These are phyloP conservation scores for Reutealis trisperma DNA, from an alignment of 345 rosid genomes.

Conservation along the genomic window DNA sequence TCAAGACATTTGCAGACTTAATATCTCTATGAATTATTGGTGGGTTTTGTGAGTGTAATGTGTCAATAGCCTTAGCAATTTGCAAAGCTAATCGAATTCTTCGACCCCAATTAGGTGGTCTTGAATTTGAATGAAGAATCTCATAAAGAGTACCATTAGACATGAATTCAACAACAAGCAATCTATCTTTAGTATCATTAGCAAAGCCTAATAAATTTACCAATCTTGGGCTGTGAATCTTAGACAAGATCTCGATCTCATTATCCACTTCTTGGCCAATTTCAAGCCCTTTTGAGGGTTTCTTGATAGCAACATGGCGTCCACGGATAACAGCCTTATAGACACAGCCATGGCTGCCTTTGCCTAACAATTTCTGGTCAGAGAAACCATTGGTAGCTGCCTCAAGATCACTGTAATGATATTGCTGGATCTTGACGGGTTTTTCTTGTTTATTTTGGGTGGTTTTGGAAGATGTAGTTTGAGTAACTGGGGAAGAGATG, in stretches of 20 bases:
- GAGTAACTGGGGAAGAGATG: slow-evolving; percentile 25
- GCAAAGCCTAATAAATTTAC: slow-evolving; percentile 89
- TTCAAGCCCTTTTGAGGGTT: slow-evolving; percentile 67
- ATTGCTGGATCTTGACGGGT: slow-evolving; percentile 76
- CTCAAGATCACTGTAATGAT: slow-evolving; percentile 81
- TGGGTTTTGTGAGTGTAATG: slow-evolving; percentile 72
- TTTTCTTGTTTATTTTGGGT: slow-evolving; percentile 40
- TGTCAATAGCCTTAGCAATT: slow-evolving; percentile 76
- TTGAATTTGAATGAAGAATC: slow-evolving; percentile 68
- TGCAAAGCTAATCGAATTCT: slow-evolving; percentile 80
- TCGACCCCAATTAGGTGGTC: slow-evolving; percentile 72
- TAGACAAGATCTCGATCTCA: slow-evolving; percentile 94
- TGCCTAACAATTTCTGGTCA: slow-evolving; percentile 70
- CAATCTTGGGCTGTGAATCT: slow-evolving; percentile 81
- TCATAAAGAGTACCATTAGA: slow-evolving; percentile 90
- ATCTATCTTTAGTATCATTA: slow-evolving; percentile 64
- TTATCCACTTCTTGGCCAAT: slow-evolving; percentile 71
- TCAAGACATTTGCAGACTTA: slow-evolving; percentile 96
- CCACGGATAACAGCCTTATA: slow-evolving; percentile 89
- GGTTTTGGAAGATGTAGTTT: slow-evolving; percentile 30
- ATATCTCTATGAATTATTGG: slow-evolving; percentile 90
- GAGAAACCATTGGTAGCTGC: slow-evolving; percentile 94
- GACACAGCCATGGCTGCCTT: slow-evolving; percentile 96
- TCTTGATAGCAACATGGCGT: slow-evolving; percentile 87
- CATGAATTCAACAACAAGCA: slow-evolving; percentile 93